Base-by-base conservation (phyloP, 179 eudicot genomes). In the Silene coronaria region DNA sequence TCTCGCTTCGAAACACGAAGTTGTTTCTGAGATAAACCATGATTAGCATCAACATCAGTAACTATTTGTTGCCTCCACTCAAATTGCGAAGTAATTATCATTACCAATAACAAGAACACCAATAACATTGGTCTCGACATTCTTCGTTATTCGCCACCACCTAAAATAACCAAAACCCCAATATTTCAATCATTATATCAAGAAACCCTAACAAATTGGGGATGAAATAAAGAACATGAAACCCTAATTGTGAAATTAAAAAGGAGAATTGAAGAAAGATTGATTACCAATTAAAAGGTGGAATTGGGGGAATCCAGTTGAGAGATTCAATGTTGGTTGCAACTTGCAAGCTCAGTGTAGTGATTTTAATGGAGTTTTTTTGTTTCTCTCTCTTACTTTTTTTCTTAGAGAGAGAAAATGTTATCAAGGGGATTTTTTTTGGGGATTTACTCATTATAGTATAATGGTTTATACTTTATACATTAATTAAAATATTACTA, bases 21-120 rank as follows among this genome's bases (percentile, higher is more conserved):
- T 32, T 75, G 83, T 17, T 77, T 80, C 75, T 80, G 78, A 17
- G 79, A 73, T 58, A 78, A 51, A 30, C 48, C 74, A 0, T 79
- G 84, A 17, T 77, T 78, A 17, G 88, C 67, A 60, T 83, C 86
- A 36, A 74, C 81, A 72, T 76, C 88, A 6, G 60, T 70, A 4
- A 82, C 82, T n/a, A 85, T 22, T 9, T 76, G 84, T 65, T 83
- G 84, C 65, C 81, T 76, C 88, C 88, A 78, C 72, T 83, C 84
- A 42, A 85, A 83, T 28, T 85, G 88, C 38, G 86, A 85, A 65
- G 88, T 83, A 32, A 83, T 83, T 36, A 81, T 84, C 69, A 85
- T 70, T 59, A 85, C 59, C 58, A 85, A 23, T 70, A 85, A 70
- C 70, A 83, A 71, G 62, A 78, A 83, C 78, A 83, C 82, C 75